Base-by-base conservation (phyloP, 2,329 filamentous ascomycete genomes). In the Penicillium nordicum region DNA sequence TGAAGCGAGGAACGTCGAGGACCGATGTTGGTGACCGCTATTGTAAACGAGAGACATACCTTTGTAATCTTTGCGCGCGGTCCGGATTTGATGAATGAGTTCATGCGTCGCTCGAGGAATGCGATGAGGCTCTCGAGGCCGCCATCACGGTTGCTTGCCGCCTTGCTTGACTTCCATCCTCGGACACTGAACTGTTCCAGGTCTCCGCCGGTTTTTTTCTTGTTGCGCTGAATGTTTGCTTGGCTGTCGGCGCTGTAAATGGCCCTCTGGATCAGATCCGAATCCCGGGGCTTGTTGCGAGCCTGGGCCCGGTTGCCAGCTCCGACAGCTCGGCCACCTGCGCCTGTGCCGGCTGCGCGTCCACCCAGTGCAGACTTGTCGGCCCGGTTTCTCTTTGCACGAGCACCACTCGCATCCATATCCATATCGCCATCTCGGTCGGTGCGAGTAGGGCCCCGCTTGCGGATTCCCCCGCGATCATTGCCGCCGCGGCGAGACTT, bases 41-140 rank as follows among this genome's bases (percentile, higher is more conserved):
- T 71, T 69, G 68, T 67, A 72, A 67, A 64, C 74, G 70, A 74
- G 72, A 75, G 73, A 88, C 87, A 84, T 89, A 92, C 89, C 86
- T 90, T 90, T 77, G 84, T 86, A 61, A 92, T 86, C 70, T 81
- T 85, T 65, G 89, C 78, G 63, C 79, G 77, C 67, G 82, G 79
- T 67, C 76, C 67, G 65, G 68, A 56, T 69, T 79, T 79, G 57
- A 77, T 77, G 61, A 69, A 58, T 62, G 79, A 75, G 53, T 81
- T 80, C 45, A 88, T 82, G 72, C 90, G 90, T 67, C 86, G 84
- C 74, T 91, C 87, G 60, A 92, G 75, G 69, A 90, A 91, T 49
- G 79, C 78, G 51, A 91, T 72, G 30, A 91, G 78, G 57, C 84
- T 82, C 57, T 81, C 80, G 27, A 88, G 69, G 21, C 88, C 88